Percentiles rank a stretch among this genome's conserved stretches.
Conservation (phyloP, 768 basidiomycete genomes). For the Gelatoporia subvermispora region DNA sequence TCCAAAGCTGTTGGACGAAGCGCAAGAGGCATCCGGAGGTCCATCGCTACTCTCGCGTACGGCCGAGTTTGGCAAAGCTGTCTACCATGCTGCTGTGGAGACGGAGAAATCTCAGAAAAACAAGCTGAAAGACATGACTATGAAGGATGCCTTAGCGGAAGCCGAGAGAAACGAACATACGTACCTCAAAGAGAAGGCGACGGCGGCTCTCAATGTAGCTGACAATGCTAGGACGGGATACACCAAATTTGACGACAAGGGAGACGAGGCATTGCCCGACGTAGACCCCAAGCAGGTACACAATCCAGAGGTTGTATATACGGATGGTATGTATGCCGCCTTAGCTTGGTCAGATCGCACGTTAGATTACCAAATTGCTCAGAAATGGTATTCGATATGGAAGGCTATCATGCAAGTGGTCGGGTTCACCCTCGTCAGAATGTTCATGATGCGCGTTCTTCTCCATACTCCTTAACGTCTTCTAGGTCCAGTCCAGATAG, state of each 20-base stretch:
- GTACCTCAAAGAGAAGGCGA: constrained; percentile 11
- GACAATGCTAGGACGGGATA: constrained; percentile 20
- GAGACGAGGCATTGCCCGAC: constrained; percentile 47
- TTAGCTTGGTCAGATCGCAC: background rate
- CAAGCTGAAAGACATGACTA: constrained; percentile 20
- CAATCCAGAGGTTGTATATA: constrained; percentile 41
- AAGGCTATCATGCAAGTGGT: constrained; percentile 65
- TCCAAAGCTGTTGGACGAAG: background rate
- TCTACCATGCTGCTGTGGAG: constrained; percentile 20
- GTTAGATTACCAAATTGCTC: background rate
- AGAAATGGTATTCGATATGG: constrained; percentile 80
- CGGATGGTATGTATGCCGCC: constrained; percentile 35
- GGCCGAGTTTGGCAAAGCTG: constrained; percentile 24
- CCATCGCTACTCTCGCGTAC: constrained; percentile 19
- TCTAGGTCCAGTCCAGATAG: constrained; percentile 10
- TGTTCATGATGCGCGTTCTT: constrained; percentile 1
- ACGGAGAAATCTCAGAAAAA: constrained; percentile 20
- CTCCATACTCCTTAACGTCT: constrained; percentile 5
- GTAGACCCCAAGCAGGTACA: constrained; percentile 33
- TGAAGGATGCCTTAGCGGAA: constrained; percentile 16
- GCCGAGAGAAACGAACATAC: constrained; percentile 9
- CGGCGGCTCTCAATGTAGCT: constrained; percentile 17
- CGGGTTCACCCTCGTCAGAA: constrained; percentile 27
- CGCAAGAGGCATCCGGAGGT: background rate
- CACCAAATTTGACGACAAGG: constrained; percentile 7